Percentiles rank a stretch among this genome's conserved stretches.
phyloP scores from a whole-genome alignment of 208 protist species.

The Trypanosoma vivax region DNA sequence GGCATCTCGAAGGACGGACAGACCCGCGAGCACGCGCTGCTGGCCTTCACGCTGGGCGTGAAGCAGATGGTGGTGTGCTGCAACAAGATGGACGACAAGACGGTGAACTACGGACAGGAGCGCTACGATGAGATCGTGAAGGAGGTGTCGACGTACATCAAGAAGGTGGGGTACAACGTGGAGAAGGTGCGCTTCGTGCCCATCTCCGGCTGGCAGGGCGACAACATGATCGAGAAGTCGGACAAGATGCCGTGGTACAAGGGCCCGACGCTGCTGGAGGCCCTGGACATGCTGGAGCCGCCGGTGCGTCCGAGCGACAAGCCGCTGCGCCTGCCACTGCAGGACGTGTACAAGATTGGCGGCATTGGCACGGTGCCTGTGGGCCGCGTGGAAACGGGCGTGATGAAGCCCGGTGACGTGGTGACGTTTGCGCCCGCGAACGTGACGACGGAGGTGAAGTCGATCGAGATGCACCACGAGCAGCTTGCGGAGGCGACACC shows the following conservation, averaged over 20 bases:
- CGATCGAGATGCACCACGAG: constrained; percentile 90
- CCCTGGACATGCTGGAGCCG: constrained; percentile 80
- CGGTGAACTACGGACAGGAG: constrained; percentile 83
- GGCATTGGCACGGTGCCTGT: constrained; percentile 59
- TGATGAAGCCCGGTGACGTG: constrained; percentile 47
- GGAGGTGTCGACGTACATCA: constrained; percentile 66
- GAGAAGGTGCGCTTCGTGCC: constrained; percentile 92
- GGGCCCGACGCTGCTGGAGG: constrained; percentile 86
- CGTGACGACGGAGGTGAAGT: constrained; percentile 62
- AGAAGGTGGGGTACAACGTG: constrained; percentile 91
- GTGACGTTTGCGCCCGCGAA: constrained; percentile 54
- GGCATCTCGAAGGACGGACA: constrained; percentile 91
- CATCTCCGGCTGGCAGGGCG: constrained; percentile 93
- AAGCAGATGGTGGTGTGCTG: constrained; percentile 88
- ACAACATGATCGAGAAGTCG: constrained; percentile 92
- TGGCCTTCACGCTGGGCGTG: constrained; percentile 87
- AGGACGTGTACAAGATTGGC: constrained; percentile 97
- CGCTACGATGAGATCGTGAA: constrained; percentile 88
- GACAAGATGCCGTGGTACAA: constrained; percentile 92
- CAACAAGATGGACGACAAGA: constrained; percentile 88
- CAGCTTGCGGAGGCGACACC: constrained; percentile 59
- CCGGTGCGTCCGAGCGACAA: constrained; percentile 90
- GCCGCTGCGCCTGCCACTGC: constrained; percentile 91
- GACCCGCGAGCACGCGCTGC: constrained; percentile 89
- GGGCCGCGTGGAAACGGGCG: constrained; percentile 58